phyloP scores from a whole-genome alignment of 2,329 filamentous ascomycete genomes.

The Colletotrichum echinochloae region DNA sequence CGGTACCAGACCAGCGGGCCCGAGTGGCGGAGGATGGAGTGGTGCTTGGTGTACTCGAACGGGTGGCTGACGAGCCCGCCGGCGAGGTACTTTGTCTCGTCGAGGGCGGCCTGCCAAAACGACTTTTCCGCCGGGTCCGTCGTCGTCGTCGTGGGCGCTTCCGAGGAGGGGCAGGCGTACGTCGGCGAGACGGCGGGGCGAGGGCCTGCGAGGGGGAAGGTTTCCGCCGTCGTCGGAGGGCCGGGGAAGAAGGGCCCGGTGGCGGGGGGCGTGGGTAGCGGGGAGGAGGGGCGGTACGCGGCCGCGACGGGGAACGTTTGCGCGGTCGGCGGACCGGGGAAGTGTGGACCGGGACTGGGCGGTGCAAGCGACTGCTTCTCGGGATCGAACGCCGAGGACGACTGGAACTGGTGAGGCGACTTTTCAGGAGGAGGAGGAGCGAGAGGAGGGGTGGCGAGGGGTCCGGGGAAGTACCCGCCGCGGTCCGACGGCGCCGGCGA shows the following conservation, averaged over 20 bases:
- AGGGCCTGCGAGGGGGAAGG: constrained; percentile 12
- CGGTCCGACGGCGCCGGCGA: not conserved
- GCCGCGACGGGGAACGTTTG: constrained; percentile 19
- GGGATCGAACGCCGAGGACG: not conserved
- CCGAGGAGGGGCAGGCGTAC: constrained; percentile 12
- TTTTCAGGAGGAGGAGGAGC: not conserved
- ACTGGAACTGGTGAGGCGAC: not conserved
- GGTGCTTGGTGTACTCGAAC: constrained; percentile 73
- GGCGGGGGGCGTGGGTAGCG: not conserved
- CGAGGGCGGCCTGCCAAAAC: constrained; percentile 61
- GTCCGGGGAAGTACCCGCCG: not conserved
- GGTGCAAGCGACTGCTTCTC: not conserved
- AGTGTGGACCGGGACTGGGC: not conserved
- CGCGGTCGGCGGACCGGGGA: constrained; percentile 7
- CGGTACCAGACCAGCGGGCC: constrained; percentile 74
- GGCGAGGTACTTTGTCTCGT: constrained; percentile 73
- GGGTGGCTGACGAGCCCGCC: constrained; percentile 74
- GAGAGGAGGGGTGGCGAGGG: not conserved
- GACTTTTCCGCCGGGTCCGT: constrained; percentile 36
- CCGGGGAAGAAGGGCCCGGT: not conserved
- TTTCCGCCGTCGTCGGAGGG: constrained; percentile 7
- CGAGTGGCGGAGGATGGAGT: constrained; percentile 75
- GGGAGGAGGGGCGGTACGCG: constrained; percentile 19
- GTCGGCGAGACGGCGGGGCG: not conserved
- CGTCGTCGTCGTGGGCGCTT: not conserved